Evolutionary conservation across 164 flowering plant genomes (phyloP), one percentile per base, ranked within the genome.

Genomic region (Berberis thunbergii): DNA sequence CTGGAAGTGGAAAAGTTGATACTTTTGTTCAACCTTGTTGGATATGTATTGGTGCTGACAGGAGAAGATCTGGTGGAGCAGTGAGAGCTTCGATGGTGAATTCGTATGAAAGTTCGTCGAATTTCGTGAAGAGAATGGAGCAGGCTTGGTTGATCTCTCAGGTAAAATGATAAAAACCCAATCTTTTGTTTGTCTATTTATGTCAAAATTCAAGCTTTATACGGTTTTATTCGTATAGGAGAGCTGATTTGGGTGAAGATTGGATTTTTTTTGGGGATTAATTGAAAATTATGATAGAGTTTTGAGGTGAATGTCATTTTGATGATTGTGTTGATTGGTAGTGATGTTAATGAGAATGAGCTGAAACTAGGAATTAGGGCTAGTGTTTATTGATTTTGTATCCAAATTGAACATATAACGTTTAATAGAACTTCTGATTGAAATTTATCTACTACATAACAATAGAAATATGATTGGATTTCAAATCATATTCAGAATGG

Each of bases 131-230:
- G 70, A 83, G 96, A 7, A 83, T 81, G 79, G 96, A 89, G 69
- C 83, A 76, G 59, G 87, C 91, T 1, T 89, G 96, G 96, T 46
- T 79, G 45, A 89, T 86, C 53, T 81, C 89, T 62, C 85, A 89
- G 91, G 96, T 89, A 57, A 4, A 49, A 43, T 13, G 53, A 42
- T 55, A n/a, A 3, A 52, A 49, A 26, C n/a, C 4, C 4, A 56
- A 2, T 56, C 6, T 26, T 6, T 38, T 56, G 1, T 41, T 41
- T 39, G 12, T 11, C 4, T 2, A 56, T 13, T 7, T 26, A n/a
- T 56, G 38, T 42, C 61, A 12, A 1, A 60, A 5, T 43, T 49
- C 13, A 53, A 0, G n/a, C 58, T 7, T 54, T 64, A 26, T 54
- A 54, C 49, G 53, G 44, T 56, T 64, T 52, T 52, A 52, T 52